phyloP scores from a whole-genome alignment of 495 filamentous ascomycete species.

The Cercophora sp. region DNA sequence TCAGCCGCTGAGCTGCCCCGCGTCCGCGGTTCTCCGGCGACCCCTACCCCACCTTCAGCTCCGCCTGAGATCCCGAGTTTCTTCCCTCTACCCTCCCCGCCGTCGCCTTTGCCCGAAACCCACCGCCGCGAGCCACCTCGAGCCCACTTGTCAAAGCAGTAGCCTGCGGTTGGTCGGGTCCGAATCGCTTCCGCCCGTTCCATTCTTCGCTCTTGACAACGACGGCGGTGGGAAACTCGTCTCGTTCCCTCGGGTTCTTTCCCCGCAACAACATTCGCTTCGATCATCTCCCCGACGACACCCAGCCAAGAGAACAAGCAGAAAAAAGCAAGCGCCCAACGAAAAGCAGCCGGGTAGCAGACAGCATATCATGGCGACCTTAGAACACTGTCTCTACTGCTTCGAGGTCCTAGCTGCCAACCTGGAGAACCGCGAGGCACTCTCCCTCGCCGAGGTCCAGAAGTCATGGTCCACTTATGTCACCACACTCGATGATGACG shows the following conservation, averaged over 20 bases:
- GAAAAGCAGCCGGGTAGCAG: not conserved
- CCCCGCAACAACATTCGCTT: not conserved
- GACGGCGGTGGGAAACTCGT: not conserved
- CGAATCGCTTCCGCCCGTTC: constrained; percentile 6
- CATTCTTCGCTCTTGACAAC: too few relatives aligned
- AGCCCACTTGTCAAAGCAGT: not conserved
- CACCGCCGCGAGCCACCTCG: not conserved
- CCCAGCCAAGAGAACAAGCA: not conserved
- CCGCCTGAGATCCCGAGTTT: not conserved
- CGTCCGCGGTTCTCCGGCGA: too few relatives aligned
- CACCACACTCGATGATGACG: constrained; percentile 23
- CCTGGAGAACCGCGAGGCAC: constrained; percentile 37
- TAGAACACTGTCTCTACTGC: constrained; percentile 82
- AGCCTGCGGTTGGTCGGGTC: constrained; percentile 7
- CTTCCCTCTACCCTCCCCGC: not conserved
- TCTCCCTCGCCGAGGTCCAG: constrained; percentile 62
- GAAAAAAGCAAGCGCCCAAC: not conserved
- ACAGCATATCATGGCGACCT: constrained; percentile 63
- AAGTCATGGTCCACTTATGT: constrained; percentile 62
- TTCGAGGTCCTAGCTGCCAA: constrained; percentile 74
- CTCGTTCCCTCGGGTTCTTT: not conserved
- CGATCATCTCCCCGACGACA: not conserved
- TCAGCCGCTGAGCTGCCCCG: too few relatives aligned
- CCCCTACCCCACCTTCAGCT: constrained; percentile 9
- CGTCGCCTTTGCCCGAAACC: not conserved